A percentile compares a stretch with the other conserved stretches of the same genome.
Conservation (phyloP, 2,329 filamentous ascomycete species). For the Dactylonectria estremocensis region DNA sequence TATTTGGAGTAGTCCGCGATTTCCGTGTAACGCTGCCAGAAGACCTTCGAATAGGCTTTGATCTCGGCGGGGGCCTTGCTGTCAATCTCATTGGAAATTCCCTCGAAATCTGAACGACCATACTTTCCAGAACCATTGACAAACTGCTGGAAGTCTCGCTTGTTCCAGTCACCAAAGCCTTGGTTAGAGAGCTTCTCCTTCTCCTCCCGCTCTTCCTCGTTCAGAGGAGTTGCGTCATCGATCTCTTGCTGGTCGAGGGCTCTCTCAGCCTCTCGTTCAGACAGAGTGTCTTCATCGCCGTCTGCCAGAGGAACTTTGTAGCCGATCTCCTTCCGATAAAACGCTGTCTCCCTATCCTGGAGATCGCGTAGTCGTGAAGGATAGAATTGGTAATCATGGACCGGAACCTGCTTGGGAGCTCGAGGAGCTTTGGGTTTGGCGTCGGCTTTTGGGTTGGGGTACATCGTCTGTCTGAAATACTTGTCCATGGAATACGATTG, state of each 20-base stretch:
- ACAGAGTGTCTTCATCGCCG: constrained; percentile 88
- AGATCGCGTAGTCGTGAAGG: constrained; percentile 86
- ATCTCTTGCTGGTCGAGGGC: constrained; percentile 92
- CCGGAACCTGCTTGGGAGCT: constrained; percentile 90
- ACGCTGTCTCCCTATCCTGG: constrained; percentile 96
- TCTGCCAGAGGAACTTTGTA: constrained; percentile 95
- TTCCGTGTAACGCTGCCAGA: constrained; percentile 96
- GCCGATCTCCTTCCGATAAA: constrained; percentile 94
- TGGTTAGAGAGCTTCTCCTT: constrained; percentile 86
- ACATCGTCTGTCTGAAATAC: constrained; percentile 94
- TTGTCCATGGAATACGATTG: constrained; percentile 99
- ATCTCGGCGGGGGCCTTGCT: constrained; percentile 90
- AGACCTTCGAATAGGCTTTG: constrained; percentile 92
- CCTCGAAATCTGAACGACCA: constrained; percentile 87
- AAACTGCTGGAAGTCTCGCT: constrained; percentile 98
- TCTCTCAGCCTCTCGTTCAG: constrained; percentile 89
- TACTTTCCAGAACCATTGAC: constrained; percentile 95
- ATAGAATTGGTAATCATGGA: constrained; percentile 99
- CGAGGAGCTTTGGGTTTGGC: constrained; percentile 96
- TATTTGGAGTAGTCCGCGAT: constrained; percentile 92
- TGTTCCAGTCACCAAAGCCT: constrained; percentile 96
- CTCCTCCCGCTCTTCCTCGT: constrained; percentile 89
- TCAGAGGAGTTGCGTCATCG: constrained; percentile 89
- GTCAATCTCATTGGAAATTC: constrained; percentile 91
- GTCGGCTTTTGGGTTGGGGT: constrained; percentile 84